phyloP scores from a whole-genome alignment of 495 filamentous ascomycete genomes.

The Aspergillus ostianus region DNA sequence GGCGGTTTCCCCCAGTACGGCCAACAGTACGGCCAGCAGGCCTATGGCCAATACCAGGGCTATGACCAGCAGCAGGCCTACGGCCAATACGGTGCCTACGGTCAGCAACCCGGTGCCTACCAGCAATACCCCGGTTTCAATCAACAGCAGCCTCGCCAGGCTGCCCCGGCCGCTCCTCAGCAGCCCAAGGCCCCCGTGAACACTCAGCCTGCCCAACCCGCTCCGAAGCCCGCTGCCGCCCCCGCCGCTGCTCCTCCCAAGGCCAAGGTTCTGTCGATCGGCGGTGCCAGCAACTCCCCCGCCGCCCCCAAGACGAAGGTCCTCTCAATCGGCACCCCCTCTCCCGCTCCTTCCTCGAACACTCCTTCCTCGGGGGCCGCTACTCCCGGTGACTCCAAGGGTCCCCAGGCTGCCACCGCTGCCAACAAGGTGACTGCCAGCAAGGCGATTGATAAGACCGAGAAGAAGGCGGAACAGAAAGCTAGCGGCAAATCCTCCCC shows the following conservation, averaged over 20 bases:
- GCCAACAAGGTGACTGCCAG: conserved; percentile 71
- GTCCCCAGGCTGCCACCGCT: conserved; percentile 46
- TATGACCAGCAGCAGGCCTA: conserved; percentile 49
- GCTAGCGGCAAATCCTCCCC: conserved; percentile 71
- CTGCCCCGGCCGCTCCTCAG: conserved; percentile 38
- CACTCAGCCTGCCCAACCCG: conserved; percentile 25
- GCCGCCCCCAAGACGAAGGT: conserved; percentile 63
- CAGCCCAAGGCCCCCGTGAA: conserved; percentile 30
- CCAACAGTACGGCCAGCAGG: conserved; percentile 37
- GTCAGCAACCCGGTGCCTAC: conserved; percentile 35
- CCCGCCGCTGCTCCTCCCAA: conserved; percentile 55
- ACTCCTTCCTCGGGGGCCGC: conserved; percentile 40
- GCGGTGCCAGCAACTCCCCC: conserved; percentile 44
- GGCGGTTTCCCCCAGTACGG: conserved; percentile 51
- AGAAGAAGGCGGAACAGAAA: conserved; percentile 52
- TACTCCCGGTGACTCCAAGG: conserved; percentile 55
- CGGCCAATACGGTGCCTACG: conserved; percentile 47
- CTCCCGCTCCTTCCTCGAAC: conserved; percentile 28
- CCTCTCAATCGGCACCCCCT: conserved; percentile 60
- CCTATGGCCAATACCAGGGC: conserved; percentile 52
- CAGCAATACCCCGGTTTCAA: conserved; percentile 40
- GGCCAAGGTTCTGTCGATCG: conserved; percentile 70
- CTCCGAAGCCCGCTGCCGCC: conserved; percentile 38
- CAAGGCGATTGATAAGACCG: conserved; percentile 78
- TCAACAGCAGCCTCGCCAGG: conserved; percentile 56